Percentiles rank a stretch among this genome's conserved stretches.
phyloP scores from a whole-genome alignment of 1,139 yeast genomes.

The Hansenula sp. region DNA sequence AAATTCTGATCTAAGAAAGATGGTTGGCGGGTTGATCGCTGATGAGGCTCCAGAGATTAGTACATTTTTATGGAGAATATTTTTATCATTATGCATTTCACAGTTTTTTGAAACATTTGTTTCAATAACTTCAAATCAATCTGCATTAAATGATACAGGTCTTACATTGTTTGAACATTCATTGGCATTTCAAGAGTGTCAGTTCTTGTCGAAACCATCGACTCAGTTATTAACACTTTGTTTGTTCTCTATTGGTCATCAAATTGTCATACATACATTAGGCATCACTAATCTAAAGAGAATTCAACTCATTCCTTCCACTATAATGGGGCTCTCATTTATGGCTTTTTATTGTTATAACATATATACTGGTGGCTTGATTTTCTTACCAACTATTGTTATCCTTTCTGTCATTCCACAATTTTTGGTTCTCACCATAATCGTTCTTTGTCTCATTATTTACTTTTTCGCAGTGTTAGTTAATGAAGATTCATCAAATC shows the following conservation, averaged over 20 bases:
- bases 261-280: conserved; percentile 53
- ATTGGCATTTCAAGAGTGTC: conserved; percentile 67
- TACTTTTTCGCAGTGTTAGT: conserved; percentile 51
- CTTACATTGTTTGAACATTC: conserved; percentile 72
- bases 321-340: conserved; percentile 48
- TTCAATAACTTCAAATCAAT: conserved; percentile 52
- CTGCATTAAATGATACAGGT: conserved; percentile 64
- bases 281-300: conserved; percentile 47
- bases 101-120: conserved; percentile 69
- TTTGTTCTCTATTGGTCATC: conserved; percentile 49
- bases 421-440: conserved; percentile 44
- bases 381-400: conserved; percentile 51
- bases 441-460: conserved; percentile 45
- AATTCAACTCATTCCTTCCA: conserved; percentile 59
- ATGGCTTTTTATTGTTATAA: conserved; percentile 40
- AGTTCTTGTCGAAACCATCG: conserved; percentile 46
- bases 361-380: conserved; percentile 33
- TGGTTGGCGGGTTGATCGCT: conserved; percentile 2
- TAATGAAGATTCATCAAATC: conserved; percentile 49
- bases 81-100: conserved; percentile 55
- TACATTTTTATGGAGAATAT: conserved; percentile 60
- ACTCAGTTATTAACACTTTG: conserved; percentile 50
- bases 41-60: conserved; percentile 27
- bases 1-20: background rate
- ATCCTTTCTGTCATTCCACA: conserved; percentile 60